Percentiles rank a stretch among this genome's conserved stretches.
Evolutionary conservation across 306 rosid species (phyloP).

Genomic region (Casuarina equisetifolia): DNA sequence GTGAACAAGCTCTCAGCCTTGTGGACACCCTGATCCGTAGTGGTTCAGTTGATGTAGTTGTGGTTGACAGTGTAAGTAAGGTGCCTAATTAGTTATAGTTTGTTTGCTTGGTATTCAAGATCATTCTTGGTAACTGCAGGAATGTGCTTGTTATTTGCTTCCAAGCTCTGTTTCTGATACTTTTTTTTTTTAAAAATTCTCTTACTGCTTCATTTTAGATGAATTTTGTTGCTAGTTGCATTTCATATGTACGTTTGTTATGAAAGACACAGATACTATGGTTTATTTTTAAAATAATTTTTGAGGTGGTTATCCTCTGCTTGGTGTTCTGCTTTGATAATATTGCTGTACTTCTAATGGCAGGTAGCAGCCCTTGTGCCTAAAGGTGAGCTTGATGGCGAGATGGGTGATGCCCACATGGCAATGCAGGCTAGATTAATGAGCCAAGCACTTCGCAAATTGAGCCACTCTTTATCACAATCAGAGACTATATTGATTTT

Average conservation of each 20-base stretch:
- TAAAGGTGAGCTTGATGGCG: slow-evolving; percentile 92
- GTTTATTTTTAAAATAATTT: slow-evolving; percentile 7
- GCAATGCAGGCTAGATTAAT: slow-evolving; percentile 97
- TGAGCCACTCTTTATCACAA: slow-evolving; percentile 83
- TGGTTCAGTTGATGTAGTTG: slow-evolving; percentile 94
- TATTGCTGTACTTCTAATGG: slow-evolving; percentile 26
- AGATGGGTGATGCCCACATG: slow-evolving; percentile 93
- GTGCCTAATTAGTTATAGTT: slow-evolving; percentile 17
- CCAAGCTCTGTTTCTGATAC: neutral
- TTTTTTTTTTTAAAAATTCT: neutral
- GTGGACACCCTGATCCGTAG: slow-evolving; percentile 86
- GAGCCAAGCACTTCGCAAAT: slow-evolving; percentile 94
- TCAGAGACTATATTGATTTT: slow-evolving; percentile 73
- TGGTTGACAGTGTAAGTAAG: slow-evolving; percentile 87
- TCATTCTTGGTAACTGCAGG: neutral
- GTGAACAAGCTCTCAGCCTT: slow-evolving; percentile 92
- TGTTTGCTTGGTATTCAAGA: slow-evolving; percentile 15
- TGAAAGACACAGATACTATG: slow-evolving; percentile 3
- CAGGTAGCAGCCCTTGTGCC: slow-evolving; percentile 99
- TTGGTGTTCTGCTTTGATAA: slow-evolving; percentile 13
- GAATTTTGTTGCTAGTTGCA: slow-evolving; percentile 1
- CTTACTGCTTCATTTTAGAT: neutral
- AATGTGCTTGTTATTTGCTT: neutral
- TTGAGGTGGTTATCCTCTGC: slow-evolving; percentile 10
- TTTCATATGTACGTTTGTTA: neutral